Conservation (phyloP, 148 eudicot genomes). For the Camellia japonica region DNA sequence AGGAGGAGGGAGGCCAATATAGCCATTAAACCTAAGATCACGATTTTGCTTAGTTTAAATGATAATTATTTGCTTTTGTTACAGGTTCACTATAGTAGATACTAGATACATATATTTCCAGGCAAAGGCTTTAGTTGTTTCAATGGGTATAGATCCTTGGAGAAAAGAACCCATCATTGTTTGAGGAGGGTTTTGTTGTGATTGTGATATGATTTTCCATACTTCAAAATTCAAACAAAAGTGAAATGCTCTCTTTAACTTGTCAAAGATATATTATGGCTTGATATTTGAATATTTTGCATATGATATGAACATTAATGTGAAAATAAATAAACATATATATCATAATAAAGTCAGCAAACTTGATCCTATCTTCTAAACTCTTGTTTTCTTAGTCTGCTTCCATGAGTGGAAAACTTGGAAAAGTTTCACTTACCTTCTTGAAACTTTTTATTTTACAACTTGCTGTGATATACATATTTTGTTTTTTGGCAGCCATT, state of each 20-base stretch:
- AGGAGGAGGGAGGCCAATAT: background rate
- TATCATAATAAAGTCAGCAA: no score
- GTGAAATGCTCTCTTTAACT: background rate
- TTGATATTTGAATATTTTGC: background rate
- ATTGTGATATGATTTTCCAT: background rate
- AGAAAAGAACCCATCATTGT: background rate
- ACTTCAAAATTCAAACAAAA: background rate
- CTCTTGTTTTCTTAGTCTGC: background rate
- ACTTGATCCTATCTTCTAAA: no score
- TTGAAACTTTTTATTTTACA: background rate
- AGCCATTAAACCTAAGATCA: background rate
- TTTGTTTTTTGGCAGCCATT: constrained; percentile 59
- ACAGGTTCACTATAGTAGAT: no score
- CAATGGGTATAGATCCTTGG: background rate
- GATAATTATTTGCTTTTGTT: background rate
- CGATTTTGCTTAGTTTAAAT: background rate
- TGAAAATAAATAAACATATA: no score
- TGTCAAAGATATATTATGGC: no score
- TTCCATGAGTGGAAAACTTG: background rate
- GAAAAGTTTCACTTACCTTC: background rate
- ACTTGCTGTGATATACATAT: background rate
- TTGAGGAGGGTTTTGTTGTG: background rate
- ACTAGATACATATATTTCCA: background rate
- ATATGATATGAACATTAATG: no score
- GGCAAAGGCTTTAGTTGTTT: background rate